Percentiles rank a stretch among this genome's conserved stretches.
These are phyloP conservation scores for Scedosporium minutisporum DNA, from an alignment of 2,329 filamentous ascomycete genomes.

Conservation along the genomic window DNA sequence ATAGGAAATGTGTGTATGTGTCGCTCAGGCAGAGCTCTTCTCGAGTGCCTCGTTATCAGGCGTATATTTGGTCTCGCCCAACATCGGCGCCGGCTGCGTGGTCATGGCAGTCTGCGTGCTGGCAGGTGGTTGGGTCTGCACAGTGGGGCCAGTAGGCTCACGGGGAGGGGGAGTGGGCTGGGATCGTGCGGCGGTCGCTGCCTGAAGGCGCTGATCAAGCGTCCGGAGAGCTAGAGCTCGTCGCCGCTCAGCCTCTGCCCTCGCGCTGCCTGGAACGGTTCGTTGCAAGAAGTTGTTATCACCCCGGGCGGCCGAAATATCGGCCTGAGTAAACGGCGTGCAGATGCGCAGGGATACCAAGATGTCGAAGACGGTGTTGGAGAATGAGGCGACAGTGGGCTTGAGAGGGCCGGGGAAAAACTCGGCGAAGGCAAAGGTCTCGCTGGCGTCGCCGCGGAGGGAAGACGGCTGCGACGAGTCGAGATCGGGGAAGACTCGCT, in stretches of 20 bases:
- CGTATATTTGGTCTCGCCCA: conserved; percentile 62
- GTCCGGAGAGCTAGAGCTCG: conserved; percentile 84
- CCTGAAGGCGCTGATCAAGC: conserved; percentile 81
- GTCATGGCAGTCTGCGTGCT: conserved; percentile 50
- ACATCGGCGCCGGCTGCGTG: conserved; percentile 41
- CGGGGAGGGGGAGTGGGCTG: conserved; percentile 19
- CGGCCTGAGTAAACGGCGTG: conserved; percentile 74
- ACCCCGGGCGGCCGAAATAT: conserved; percentile 66
- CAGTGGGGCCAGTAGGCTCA: conserved; percentile 40
- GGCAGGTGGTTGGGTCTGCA: conserved; percentile 46
- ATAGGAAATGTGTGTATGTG: background rate
- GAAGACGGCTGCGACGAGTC: conserved; percentile 49
- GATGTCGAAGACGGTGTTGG: conserved; percentile 63
- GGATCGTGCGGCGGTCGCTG: conserved; percentile 50
- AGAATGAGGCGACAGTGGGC: conserved; percentile 63
- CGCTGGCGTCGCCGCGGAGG: conserved; percentile 83
- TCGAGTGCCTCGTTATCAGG: conserved; percentile 45
- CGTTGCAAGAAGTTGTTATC: conserved; percentile 47
- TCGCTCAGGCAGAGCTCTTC: background rate
- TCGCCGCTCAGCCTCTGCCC: conserved; percentile 85
- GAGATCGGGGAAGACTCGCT: conserved; percentile 61
- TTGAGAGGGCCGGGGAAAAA: conserved; percentile 87
- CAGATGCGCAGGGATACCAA: conserved; percentile 70
- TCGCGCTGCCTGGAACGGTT: conserved; percentile 56
- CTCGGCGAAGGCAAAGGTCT: conserved; percentile 91